Conservation (phyloP, 192 early-diverging fungal species). For the Chytriomyces sp. region DNA sequence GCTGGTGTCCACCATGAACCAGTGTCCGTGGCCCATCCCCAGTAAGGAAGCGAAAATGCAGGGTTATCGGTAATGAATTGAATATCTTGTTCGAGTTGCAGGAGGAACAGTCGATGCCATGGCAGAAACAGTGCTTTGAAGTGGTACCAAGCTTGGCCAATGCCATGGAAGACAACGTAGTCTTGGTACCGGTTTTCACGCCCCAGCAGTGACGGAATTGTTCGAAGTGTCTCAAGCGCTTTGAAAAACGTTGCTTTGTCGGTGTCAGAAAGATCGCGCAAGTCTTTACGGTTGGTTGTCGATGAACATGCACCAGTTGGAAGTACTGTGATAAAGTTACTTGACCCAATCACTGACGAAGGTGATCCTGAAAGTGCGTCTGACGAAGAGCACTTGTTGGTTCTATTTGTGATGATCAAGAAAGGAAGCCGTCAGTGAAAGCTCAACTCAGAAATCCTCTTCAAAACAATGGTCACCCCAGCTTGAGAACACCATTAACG, state of each 20-base stretch:
- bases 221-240: constrained; percentile 26
- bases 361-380: background rate
- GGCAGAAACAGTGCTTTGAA: constrained; percentile 39
- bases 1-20: background rate
- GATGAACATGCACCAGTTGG: constrained; percentile 22
- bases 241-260: constrained; percentile 34
- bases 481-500: background rate
- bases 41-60: constrained; percentile 61
- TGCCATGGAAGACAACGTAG: constrained; percentile 29
- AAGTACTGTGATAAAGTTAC: constrained; percentile 3
- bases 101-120: constrained; percentile 46
- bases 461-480: background rate
- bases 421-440: background rate
- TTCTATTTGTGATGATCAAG: background rate
- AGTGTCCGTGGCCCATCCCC: constrained; percentile 60
- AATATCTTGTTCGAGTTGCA: constrained; percentile 32
- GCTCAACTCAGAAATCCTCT: no score
- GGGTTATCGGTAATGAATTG: constrained; percentile 26
- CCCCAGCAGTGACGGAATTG: constrained; percentile 20
- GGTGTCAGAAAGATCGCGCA: constrained; percentile 29
- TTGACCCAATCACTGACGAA: background rate
- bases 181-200: constrained; percentile 25
- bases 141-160: background rate
- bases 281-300: constrained; percentile 28
- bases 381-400: constrained; percentile 4